phyloP scores from a whole-genome alignment of 495 filamentous ascomycete species.

The Penicilliopsis zonata region DNA sequence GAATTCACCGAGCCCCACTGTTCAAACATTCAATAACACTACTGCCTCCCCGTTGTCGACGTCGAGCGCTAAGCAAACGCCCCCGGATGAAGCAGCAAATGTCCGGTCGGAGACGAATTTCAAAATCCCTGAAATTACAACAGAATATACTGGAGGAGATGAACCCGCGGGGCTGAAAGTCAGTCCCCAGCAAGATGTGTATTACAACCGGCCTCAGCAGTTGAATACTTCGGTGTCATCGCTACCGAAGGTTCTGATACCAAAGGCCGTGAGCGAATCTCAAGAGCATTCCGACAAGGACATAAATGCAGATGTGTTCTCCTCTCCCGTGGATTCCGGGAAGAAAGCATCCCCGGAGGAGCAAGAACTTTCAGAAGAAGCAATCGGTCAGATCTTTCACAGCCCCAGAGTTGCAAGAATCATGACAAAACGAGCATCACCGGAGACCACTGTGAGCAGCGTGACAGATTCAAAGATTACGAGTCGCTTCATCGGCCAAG shows the following conservation, averaged over 20 bases:
- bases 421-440: slow-evolving; percentile 23
- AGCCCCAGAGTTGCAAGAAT: slow-evolving; percentile 46
- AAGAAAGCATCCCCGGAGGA: slow-evolving; percentile 11
- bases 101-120: slow-evolving; percentile 41
- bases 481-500: too few relatives aligned
- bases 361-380: slow-evolving; percentile 39
- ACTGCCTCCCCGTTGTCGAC: background rate
- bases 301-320: slow-evolving; percentile 48
- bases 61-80: background rate
- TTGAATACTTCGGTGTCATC: slow-evolving; percentile 37
- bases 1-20: slow-evolving; percentile 9
- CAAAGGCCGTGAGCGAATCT: slow-evolving; percentile 33
- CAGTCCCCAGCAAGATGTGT: slow-evolving; percentile 45
- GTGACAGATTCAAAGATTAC: too few relatives aligned
- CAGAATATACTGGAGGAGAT: slow-evolving; percentile 13
- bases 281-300: slow-evolving; percentile 27
- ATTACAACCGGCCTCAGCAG: slow-evolving; percentile 39
- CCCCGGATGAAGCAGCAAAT: slow-evolving; percentile 22
- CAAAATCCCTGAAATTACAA: slow-evolving; percentile 40
- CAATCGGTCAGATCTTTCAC: slow-evolving; percentile 50
- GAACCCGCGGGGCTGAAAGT: slow-evolving; percentile 15
- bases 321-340: slow-evolving; percentile 19
- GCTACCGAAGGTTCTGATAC: slow-evolving; percentile 47
- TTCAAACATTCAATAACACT: slow-evolving; percentile 1
- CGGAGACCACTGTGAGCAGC: too few relatives aligned